Evolutionary conservation across 2,329 filamentous ascomycete species (phyloP).

Genomic region (Ilyonectria sp.): DNA sequence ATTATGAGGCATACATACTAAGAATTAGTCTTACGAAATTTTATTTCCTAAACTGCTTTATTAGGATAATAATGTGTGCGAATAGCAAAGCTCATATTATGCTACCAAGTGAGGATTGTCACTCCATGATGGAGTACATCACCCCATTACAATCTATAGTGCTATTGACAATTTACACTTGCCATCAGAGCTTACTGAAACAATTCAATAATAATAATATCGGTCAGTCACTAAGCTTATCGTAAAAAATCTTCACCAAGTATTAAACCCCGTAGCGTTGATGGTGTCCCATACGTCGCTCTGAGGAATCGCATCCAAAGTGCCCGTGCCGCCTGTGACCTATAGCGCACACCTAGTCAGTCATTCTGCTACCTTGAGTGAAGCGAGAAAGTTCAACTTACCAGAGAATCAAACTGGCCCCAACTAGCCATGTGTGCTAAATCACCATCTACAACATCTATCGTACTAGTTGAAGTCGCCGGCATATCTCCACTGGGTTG

Average conservation of each 20-base stretch:
- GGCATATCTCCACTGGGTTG: neutral
- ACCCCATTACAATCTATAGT: too few species aligned
- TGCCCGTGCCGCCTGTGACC: conserved; percentile 35
- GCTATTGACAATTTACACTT: neutral
- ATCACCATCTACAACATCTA: conserved; percentile 12
- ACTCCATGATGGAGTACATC: too few species aligned
- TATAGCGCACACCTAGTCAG: neutral
- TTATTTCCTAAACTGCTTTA: too few species aligned
- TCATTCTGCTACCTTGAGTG: too few species aligned
- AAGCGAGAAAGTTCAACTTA: conserved; percentile 10
- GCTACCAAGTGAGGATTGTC: too few species aligned
- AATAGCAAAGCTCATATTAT: too few species aligned
- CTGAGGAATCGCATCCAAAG: conserved; percentile 12
- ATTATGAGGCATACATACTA: too few species aligned
- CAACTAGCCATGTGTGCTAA: conserved; percentile 39
- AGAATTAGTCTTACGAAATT: too few species aligned
- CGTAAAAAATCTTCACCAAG: conserved; percentile 1
- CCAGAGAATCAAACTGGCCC: conserved; percentile 44
- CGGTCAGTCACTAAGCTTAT: too few species aligned
- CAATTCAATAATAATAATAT: neutral
- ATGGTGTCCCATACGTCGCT: conserved; percentile 12
- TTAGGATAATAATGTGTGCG: too few species aligned
- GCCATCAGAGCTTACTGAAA: neutral
- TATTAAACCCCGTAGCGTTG: conserved; percentile 8
- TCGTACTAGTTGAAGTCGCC: conserved; percentile 15